phyloP scores from a whole-genome alignment of 2,329 filamentous ascomycete species.

The Monilinia fructicola region DNA sequence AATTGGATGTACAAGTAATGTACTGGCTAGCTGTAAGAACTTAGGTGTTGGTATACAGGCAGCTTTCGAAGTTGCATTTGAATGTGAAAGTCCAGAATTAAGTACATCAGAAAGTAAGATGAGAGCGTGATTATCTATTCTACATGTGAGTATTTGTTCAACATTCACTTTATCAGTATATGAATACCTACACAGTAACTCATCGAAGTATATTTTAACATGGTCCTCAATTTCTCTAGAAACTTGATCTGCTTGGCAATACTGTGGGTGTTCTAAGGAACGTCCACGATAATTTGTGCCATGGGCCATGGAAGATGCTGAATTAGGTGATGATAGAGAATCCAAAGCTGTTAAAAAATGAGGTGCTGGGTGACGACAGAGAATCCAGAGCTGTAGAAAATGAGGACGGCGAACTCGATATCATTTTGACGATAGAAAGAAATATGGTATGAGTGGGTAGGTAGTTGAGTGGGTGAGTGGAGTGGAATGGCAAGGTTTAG shows the following conservation, averaged over 20 bases:
- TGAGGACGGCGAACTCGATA: slow-evolving; percentile 17
- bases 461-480: neutral
- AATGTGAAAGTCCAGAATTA: slow-evolving; percentile 49
- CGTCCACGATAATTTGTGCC: neutral
- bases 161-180: neutral
- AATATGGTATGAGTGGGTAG: neutral
- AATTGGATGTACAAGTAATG: slow-evolving; percentile 76
- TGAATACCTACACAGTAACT: slow-evolving; percentile 19
- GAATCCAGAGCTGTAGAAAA: slow-evolving; percentile 10
- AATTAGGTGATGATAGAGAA: neutral
- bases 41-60: slow-evolving; percentile 67
- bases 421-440: neutral
- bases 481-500: neutral
- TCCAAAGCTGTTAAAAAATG: slow-evolving; percentile 13
- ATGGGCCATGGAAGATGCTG: slow-evolving; percentile 9
- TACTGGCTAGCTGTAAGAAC: slow-evolving; percentile 75
- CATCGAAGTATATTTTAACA: slow-evolving; percentile 22
- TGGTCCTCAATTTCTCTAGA: slow-evolving; percentile 17
- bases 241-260: slow-evolving; percentile 13
- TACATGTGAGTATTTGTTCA: slow-evolving; percentile 12
- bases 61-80: slow-evolving; percentile 43
- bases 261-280: neutral
- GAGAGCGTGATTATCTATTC: slow-evolving; percentile 56
- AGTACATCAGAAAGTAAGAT: slow-evolving; percentile 64
- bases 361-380: neutral